A percentile compares a stretch with the other conserved stretches of the same genome.
Conservation (phyloP, 805 yeast species). For the Starmerella khaoyaiensis region DNA sequence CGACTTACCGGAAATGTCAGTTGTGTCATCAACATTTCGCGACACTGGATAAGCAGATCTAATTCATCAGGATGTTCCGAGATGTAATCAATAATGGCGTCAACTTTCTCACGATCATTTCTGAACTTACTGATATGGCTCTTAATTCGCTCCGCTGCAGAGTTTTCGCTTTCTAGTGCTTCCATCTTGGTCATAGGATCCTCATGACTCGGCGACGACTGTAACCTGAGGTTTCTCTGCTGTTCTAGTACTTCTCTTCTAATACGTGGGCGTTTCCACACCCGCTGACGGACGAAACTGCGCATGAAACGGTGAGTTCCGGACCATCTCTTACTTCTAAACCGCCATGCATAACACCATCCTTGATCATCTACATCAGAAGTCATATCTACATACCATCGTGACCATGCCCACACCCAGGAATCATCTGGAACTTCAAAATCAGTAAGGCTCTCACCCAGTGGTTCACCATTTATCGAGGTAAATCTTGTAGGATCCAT, state of each 20-base stretch:
- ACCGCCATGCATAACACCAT: slow-evolving; percentile 55
- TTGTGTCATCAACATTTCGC: slow-evolving; percentile 8
- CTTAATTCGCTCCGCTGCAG: slow-evolving; percentile 1
- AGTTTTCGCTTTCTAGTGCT: background rate
- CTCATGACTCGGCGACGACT: background rate
- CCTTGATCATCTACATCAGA: slow-evolving; percentile 70
- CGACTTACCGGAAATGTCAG: slow-evolving; percentile 18
- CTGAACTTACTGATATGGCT: slow-evolving; percentile 9
- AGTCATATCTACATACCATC: slow-evolving; percentile 63
- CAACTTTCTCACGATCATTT: slow-evolving; percentile 22
- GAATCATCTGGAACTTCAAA: slow-evolving; percentile 41
- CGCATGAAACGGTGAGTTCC: slow-evolving; percentile 43
- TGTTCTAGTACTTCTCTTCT: slow-evolving; percentile 5
- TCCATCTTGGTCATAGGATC: background rate
- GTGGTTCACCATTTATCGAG: slow-evolving; percentile 22
- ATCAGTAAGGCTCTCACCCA: slow-evolving; percentile 20
- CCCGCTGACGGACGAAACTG: slow-evolving; percentile 50
- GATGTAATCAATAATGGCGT: slow-evolving; percentile 11
- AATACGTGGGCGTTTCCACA: slow-evolving; percentile 41
- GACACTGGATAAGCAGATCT: slow-evolving; percentile 5
- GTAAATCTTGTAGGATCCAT: slow-evolving; percentile 31
- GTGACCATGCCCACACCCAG: slow-evolving; percentile 58
- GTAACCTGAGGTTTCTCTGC: background rate
- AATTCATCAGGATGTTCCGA: slow-evolving; percentile 10
- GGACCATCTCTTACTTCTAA: slow-evolving; percentile 44